phyloP scores from a whole-genome alignment of 768 basidiomycete species.

The Pisolithus orientalis region DNA sequence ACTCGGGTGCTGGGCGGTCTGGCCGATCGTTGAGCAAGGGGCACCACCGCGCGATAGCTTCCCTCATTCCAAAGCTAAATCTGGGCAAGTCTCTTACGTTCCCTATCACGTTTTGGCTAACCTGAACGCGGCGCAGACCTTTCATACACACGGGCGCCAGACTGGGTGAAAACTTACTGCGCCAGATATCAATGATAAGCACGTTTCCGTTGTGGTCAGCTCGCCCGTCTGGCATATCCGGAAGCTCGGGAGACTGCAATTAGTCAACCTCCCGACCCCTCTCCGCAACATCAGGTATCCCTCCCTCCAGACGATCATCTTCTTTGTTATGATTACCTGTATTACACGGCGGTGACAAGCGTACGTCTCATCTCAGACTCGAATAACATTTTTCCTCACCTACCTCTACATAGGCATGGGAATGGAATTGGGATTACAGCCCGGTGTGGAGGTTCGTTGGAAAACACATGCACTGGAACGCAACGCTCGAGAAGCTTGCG shows the following conservation, averaged over 20 bases:
- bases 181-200: slow-evolving; percentile 12
- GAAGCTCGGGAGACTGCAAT: slow-evolving; percentile 8
- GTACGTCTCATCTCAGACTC: slow-evolving; percentile 21
- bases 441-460: slow-evolving; percentile 56
- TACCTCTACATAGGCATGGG: slow-evolving; percentile 36
- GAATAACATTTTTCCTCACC: background rate
- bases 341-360: slow-evolving; percentile 33
- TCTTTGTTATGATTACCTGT: slow-evolving; percentile 22
- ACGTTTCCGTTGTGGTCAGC: slow-evolving; percentile 20
- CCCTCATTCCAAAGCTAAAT: background rate
- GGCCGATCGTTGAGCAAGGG: slow-evolving; percentile 12
- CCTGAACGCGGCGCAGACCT: slow-evolving; percentile 27
- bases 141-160: slow-evolving; percentile 19
- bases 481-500: slow-evolving; percentile 35
- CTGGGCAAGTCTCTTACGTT: slow-evolving; percentile 2
- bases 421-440: slow-evolving; percentile 51
- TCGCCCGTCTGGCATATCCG: slow-evolving; percentile 19
- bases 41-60: slow-evolving; percentile 9
- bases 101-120: slow-evolving; percentile 22
- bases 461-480: slow-evolving; percentile 45
- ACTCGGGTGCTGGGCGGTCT: slow-evolving; percentile 18
- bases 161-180: slow-evolving; percentile 16
- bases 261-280: slow-evolving; percentile 7
- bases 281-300: slow-evolving; percentile 12
- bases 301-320: slow-evolving; percentile 19